phyloP scores from a whole-genome alignment of 108 stramenopile species.

The Skeletonema marinoi region DNA sequence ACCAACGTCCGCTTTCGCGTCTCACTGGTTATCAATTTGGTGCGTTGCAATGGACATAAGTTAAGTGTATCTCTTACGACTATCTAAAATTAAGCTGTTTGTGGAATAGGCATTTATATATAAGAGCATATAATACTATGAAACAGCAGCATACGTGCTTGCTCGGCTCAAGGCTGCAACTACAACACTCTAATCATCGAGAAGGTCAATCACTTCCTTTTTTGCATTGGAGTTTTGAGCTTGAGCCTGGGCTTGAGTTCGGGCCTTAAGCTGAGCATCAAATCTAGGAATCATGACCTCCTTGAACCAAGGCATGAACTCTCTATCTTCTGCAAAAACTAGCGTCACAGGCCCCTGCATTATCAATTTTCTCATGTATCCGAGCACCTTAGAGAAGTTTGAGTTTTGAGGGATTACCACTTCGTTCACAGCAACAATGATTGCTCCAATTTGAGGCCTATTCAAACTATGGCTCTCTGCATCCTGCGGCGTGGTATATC shows the following conservation, averaged over 20 bases:
- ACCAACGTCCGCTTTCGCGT: no score
- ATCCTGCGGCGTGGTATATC: not conserved
- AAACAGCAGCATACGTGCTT: no score
- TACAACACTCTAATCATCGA: not conserved
- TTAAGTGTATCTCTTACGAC: no score
- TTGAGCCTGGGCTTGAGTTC: not conserved
- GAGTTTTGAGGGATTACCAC: conserved; percentile 8
- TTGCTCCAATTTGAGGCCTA: conserved; percentile 57
- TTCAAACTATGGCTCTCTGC: not conserved
- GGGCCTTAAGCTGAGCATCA: not conserved
- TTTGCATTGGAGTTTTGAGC: not conserved
- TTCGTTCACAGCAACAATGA: conserved; percentile 63
- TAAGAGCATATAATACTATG: not conserved
- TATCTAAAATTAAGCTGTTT: no score
- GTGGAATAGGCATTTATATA: not conserved
- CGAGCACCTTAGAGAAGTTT: conserved; percentile 16
- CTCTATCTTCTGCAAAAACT: conserved; percentile 37
- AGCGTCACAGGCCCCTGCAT: conserved; percentile 14
- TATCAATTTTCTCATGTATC: conserved; percentile 17
- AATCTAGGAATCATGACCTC: conserved; percentile 17
- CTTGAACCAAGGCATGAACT: conserved; percentile 32
- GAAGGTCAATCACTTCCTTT: not conserved
- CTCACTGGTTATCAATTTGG: no score
- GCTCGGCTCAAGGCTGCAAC: not conserved
- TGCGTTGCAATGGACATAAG: no score